A percentile compares a stretch with the other conserved stretches of the same genome.
phyloP scores from a whole-genome alignment of 805 yeast species.

The Yarrowia keelungensis region DNA sequence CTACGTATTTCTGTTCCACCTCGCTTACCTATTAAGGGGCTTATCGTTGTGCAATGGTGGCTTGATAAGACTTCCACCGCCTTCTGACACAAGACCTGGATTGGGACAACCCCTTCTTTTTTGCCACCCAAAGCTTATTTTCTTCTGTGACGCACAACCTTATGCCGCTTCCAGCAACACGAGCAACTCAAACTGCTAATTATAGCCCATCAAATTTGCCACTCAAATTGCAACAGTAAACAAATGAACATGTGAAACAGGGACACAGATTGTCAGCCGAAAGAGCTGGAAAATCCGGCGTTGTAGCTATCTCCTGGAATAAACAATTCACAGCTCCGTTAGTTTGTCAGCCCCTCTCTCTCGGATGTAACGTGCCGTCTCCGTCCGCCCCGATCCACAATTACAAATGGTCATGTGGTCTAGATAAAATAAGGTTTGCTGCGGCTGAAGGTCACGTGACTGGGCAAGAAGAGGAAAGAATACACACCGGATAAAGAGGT shows the following conservation, averaged over 20 bases:
- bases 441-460: slow-evolving; percentile 23
- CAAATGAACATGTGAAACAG: slow-evolving; percentile 10
- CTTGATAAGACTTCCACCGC: slow-evolving; percentile 8
- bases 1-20: too few species aligned
- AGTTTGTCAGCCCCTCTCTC: not conserved
- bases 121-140: slow-evolving; percentile 28
- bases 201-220: slow-evolving; percentile 16
- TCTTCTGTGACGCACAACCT: not conserved
- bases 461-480: too few species aligned
- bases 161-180: slow-evolving; percentile 19
- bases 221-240: not conserved
- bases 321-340: not conserved
- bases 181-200: slow-evolving; percentile 17
- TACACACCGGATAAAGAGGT: not conserved
- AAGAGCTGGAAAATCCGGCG: too few species aligned
- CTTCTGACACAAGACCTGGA: slow-evolving; percentile 5
- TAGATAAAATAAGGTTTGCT: slow-evolving; percentile 7
- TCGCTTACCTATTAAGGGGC: not conserved
- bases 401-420: slow-evolving; percentile 18
- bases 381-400: not conserved
- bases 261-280: too few species aligned
- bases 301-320: too few species aligned
- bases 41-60: slow-evolving; percentile 5
- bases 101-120: slow-evolving; percentile 10
- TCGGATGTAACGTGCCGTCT: slow-evolving; percentile 13